Base-by-base conservation (phyloP, 1,284 basidiomycete species). In the Tilletia horrida region DNA sequence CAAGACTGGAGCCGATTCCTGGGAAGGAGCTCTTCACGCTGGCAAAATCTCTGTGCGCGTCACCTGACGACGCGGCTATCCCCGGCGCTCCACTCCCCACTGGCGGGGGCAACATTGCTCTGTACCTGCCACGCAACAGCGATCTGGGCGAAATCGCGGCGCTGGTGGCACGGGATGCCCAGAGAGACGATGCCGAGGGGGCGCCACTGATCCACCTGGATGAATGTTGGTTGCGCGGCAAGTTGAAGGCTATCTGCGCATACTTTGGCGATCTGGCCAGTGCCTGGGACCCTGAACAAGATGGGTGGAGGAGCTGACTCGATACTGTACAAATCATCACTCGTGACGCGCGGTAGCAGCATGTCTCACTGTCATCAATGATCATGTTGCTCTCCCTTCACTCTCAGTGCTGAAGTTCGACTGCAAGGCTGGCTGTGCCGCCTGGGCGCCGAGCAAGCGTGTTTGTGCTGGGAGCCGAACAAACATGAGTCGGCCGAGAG, bases 111-210 rank as follows among this genome's bases (percentile, higher is more conserved):
- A 76, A 78, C 59, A 71, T 78, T 66, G 93, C 93, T 1, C 93
- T 90, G 79, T 99, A 88, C 78, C 85, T 98, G 2, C 96, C 96
- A 0, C 86, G 92, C 23, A 97, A 97, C 81, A 86, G 88, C 0
- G 85, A 86, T 65, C 80, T 97, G 3, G 82, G 87, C 1, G 91
- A 97, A 76, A 85, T 97, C 42, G 86, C 88, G 0, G 81, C 79
- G 0, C 83, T 96, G 25, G 81, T 52, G 50, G 50, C 27, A 13
- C 27, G 16, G 23, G 50, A 52, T 13, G 50, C 2, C 13, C 13
- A 11, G 4, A 3, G 16, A 25, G 47, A 48, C 23, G 47, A 16
- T 4, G 16, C 47, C 47, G 16, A 18, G 47, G 47, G 6, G 47
- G 23, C 52, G 52, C 11, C 55, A 27, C 6, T 16, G 55, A 85